phyloP scores from a whole-genome alignment of 495 filamentous ascomycete genomes.

The Aspergillus coremiiformis region DNA sequence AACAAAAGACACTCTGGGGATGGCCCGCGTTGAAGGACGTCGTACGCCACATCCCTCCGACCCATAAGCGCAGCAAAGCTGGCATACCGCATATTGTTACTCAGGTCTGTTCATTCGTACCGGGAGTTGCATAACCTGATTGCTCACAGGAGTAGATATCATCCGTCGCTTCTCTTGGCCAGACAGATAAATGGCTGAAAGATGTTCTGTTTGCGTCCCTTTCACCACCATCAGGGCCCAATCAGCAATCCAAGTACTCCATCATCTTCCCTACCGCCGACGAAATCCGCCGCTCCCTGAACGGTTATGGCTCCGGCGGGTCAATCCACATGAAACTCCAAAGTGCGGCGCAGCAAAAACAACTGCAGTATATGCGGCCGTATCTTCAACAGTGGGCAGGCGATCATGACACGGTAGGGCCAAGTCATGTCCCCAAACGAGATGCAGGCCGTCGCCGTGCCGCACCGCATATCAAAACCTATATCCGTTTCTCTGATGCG shows the following conservation, averaged over 20 bases:
- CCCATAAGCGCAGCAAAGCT: not conserved
- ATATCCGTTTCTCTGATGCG: slow-evolving; percentile 58
- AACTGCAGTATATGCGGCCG: slow-evolving; percentile 65
- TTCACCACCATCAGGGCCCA: slow-evolving; percentile 15
- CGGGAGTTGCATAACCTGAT: not conserved
- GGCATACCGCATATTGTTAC: slow-evolving; percentile 52
- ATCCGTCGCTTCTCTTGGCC: slow-evolving; percentile 74
- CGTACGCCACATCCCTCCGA: slow-evolving; percentile 44
- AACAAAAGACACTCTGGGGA: slow-evolving; percentile 55
- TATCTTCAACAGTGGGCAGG: slow-evolving; percentile 67
- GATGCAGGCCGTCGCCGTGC: slow-evolving; percentile 63
- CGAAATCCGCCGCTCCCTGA: slow-evolving; percentile 70
- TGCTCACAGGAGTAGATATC: slow-evolving; percentile 42
- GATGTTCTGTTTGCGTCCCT: slow-evolving; percentile 56
- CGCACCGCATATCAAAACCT: slow-evolving; percentile 89
- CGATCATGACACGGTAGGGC: slow-evolving; percentile 19
- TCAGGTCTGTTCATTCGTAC: slow-evolving; percentile 39
- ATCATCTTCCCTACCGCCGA: slow-evolving; percentile 75
- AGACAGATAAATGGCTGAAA: slow-evolving; percentile 66
- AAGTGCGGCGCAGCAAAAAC: slow-evolving; percentile 59
- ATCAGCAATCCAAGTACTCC: slow-evolving; percentile 35
- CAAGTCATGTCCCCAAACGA: slow-evolving; percentile 10
- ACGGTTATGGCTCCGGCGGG: slow-evolving; percentile 69
- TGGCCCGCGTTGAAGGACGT: slow-evolving; percentile 61
- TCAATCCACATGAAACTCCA: slow-evolving; percentile 79